Evolutionary conservation across 2,329 filamentous ascomycete genomes (phyloP).

Genomic region (Colletotrichum liaoningense): DNA sequence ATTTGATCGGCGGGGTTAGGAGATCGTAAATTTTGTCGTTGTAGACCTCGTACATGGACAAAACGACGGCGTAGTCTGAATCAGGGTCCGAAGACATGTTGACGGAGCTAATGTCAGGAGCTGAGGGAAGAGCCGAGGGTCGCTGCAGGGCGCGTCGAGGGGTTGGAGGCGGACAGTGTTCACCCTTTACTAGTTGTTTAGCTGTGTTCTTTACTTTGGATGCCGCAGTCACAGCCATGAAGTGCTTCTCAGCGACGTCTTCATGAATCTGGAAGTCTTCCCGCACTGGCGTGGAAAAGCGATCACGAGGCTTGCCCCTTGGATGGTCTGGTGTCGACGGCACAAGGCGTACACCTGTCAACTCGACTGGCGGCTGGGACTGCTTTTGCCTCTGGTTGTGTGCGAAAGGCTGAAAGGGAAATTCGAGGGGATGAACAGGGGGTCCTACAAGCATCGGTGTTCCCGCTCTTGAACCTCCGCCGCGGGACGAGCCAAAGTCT

Average conservation of each 20-base stretch:
- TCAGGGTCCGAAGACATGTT: constrained; percentile 73
- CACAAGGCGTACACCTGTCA: constrained; percentile 59
- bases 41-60: constrained; percentile 99
- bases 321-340: constrained; percentile 35
- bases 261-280: not conserved
- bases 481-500: constrained; percentile 70
- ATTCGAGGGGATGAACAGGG: constrained; percentile 41
- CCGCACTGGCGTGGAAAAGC: not conserved
- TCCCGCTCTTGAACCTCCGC: constrained; percentile 71
- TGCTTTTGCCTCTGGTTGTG: constrained; percentile 37
- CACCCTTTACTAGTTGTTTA: constrained; percentile 63
- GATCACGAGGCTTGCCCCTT: not conserved
- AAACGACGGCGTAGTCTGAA: constrained; percentile 85
- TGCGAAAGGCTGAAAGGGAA: constrained; percentile 18
- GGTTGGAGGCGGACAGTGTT: constrained; percentile 63
- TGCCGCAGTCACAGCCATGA: constrained; percentile 43
- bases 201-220: constrained; percentile 54
- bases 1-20: constrained; percentile 72
- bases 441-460: constrained; percentile 76
- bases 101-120: constrained; percentile 80
- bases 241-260: constrained; percentile 38
- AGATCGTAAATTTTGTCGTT: constrained; percentile 98
- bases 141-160: constrained; percentile 74
- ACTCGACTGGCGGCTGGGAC: constrained; percentile 47
- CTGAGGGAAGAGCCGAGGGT: constrained; percentile 77